These are phyloP conservation scores for Yamadazyma phyllophila DNA, from an alignment of 805 yeast genomes.

Conservation along the genomic window DNA sequence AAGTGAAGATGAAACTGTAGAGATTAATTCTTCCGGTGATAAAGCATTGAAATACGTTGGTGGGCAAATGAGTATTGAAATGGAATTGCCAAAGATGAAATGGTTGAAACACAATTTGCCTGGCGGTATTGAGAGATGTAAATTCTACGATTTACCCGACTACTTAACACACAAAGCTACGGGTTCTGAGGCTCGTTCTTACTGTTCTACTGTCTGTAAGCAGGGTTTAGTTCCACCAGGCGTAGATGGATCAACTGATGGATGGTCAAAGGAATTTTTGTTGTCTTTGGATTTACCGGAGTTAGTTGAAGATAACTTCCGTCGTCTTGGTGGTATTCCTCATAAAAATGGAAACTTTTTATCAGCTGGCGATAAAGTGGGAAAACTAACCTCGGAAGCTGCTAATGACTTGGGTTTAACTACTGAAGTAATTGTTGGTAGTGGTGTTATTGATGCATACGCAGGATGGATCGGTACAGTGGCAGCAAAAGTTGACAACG, in stretches of 20 bases:
- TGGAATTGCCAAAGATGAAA: conserved; percentile 96
- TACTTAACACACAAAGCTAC: conserved; percentile 90
- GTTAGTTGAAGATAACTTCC: conserved; percentile 71
- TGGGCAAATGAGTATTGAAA: conserved; percentile 95
- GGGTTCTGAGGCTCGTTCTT: conserved; percentile 81
- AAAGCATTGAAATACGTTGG: conserved; percentile 88
- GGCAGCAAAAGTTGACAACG: conserved; percentile 79
- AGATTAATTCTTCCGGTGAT: conserved; percentile 78
- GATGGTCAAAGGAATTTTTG: conserved; percentile 88
- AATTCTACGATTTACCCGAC: conserved; percentile 92
- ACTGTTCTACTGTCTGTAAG: conserved; percentile 89
- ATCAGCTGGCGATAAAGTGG: conserved; percentile 89
- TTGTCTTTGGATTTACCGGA: conserved; percentile 68
- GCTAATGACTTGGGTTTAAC: conserved; percentile 85
- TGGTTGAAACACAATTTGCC: conserved; percentile 92
- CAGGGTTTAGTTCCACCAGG: conserved; percentile 94
- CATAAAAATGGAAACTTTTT: conserved; percentile 68
- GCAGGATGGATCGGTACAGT: conserved; percentile 99
- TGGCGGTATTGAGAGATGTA: conserved; percentile 53
- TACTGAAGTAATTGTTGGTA: conserved; percentile 78
- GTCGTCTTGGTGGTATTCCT: conserved; percentile 80
- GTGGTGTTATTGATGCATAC: conserved; percentile 96
- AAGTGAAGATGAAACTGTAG: conserved; percentile 76
- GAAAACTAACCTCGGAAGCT: conserved; percentile 60
- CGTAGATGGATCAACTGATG: conserved; percentile 78